Percentiles rank a stretch among this genome's conserved stretches.
These are phyloP conservation scores for Lenwebbia sp. DNA, from an alignment of 345 rosid species.

Conservation along the genomic window DNA sequence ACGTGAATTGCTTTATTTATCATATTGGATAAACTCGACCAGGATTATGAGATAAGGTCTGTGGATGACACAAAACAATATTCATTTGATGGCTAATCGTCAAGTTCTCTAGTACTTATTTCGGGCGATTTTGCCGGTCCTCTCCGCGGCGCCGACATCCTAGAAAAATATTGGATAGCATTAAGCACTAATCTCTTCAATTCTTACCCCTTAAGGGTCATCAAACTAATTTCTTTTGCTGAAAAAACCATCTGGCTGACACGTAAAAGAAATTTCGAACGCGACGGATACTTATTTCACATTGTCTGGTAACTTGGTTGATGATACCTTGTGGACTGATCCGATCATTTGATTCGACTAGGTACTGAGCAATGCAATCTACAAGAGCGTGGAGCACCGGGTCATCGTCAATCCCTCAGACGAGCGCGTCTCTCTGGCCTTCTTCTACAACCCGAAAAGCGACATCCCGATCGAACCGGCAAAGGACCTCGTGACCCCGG, in stretches of 20 bases:
- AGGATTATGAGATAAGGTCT: not conserved
- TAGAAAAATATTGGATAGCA: not conserved
- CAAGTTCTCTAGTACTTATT: not conserved
- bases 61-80: not conserved
- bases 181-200: not conserved
- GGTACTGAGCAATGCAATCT: conserved; percentile 81
- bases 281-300: not conserved
- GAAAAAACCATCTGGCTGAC: not conserved
- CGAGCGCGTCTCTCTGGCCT: conserved; percentile 76
- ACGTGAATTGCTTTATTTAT: not conserved
- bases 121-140: not conserved
- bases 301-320: not conserved
- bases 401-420: conserved; percentile 59
- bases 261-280: not conserved
- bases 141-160: not conserved
- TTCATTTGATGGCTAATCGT: not conserved
- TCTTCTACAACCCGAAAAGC: conserved; percentile 89
- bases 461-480: conserved; percentile 64
- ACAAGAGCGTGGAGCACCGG: conserved; percentile 90
- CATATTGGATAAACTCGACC: not conserved
- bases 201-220: not conserved
- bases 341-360: not conserved
- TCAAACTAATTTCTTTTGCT: not conserved
- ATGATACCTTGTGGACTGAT: not conserved
- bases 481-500: conserved; percentile 46